Evolutionary conservation across 352 stramenopile genomes (phyloP).

Genomic region (Pythium sukuiense): DNA sequence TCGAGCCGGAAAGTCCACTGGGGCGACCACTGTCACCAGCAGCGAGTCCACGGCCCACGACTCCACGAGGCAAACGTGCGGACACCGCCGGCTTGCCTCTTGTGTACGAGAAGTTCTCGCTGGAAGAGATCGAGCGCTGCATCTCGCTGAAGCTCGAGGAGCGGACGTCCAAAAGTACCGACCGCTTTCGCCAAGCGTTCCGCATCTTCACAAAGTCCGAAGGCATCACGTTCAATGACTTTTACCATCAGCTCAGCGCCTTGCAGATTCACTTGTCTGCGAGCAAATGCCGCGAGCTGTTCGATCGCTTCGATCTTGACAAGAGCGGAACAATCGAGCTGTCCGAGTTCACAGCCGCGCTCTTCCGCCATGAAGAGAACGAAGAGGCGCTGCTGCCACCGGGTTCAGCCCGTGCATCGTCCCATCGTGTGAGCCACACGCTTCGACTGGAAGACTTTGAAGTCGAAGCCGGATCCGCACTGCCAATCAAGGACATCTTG

Average conservation of each 20-base stretch:
- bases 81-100: conserved; percentile 12
- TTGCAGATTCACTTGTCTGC: conserved; percentile 65
- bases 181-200: conserved; percentile 62
- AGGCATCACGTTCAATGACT: conserved; percentile 63
- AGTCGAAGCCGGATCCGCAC: conserved; percentile 36
- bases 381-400: conserved; percentile 24
- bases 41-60: background rate
- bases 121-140: conserved; percentile 55
- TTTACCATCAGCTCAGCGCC: conserved; percentile 47
- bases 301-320: conserved; percentile 63
- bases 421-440: background rate
- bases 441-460: conserved; percentile 25
- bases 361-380: conserved; percentile 50
- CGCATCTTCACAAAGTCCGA: conserved; percentile 65
- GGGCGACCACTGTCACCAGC: background rate
- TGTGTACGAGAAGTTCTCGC: conserved; percentile 50
- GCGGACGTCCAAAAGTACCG: conserved; percentile 43
- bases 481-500: conserved; percentile 64
- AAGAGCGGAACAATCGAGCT: conserved; percentile 61
- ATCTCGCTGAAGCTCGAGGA: conserved; percentile 66
- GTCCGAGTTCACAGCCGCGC: conserved; percentile 58
- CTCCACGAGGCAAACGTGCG: background rate
- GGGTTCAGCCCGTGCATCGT: conserved; percentile 3
- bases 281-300: conserved; percentile 57
- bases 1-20: background rate